These are phyloP conservation scores for Xylariomycetidae sp. DNA, from an alignment of 2,329 filamentous ascomycete genomes.

Conservation along the genomic window DNA sequence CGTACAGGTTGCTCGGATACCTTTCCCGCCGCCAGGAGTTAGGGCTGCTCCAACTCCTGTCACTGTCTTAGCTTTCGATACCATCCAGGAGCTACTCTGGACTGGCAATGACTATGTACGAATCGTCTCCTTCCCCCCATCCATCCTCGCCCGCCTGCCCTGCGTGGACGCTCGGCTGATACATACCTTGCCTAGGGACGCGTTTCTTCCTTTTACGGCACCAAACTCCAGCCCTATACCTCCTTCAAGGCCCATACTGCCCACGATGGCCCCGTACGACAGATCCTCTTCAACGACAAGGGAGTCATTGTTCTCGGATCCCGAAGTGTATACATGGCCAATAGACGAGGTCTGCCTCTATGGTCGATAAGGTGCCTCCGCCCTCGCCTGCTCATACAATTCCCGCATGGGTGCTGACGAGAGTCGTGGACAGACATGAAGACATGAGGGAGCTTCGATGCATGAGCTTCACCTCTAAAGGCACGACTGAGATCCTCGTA, in stretches of 20 bases:
- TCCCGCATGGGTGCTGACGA: too few relatives aligned
- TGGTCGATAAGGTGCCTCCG: conserved; percentile 75
- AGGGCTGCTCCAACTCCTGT: conserved; percentile 67
- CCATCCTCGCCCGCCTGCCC: neutral
- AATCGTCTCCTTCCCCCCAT: conserved; percentile 4
- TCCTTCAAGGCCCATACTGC: conserved; percentile 77
- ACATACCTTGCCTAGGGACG: conserved; percentile 63
- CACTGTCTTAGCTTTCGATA: conserved; percentile 84
- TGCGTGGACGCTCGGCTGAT: conserved; percentile 11
- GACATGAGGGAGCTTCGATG: conserved; percentile 85
- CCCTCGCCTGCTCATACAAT: too few relatives aligned
- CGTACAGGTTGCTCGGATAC: conserved; percentile 73
- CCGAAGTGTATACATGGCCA: conserved; percentile 83
- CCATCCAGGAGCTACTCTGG: conserved; percentile 86
- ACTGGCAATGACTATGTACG: conserved; percentile 83
- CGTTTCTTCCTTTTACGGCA: conserved; percentile 81
- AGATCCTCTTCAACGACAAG: conserved; percentile 86
- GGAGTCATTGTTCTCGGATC: conserved; percentile 83
- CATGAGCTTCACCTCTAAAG: conserved; percentile 92
- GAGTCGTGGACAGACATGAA: conserved; percentile 45
- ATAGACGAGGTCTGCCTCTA: conserved; percentile 73
- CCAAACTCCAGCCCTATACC: conserved; percentile 82
- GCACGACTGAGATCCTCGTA: conserved; percentile 76
- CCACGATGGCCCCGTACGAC: conserved; percentile 74
- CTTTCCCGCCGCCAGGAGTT: conserved; percentile 71